phyloP scores from a whole-genome alignment of 169 alveolate species.

The Plasmodium adleri region DNA sequence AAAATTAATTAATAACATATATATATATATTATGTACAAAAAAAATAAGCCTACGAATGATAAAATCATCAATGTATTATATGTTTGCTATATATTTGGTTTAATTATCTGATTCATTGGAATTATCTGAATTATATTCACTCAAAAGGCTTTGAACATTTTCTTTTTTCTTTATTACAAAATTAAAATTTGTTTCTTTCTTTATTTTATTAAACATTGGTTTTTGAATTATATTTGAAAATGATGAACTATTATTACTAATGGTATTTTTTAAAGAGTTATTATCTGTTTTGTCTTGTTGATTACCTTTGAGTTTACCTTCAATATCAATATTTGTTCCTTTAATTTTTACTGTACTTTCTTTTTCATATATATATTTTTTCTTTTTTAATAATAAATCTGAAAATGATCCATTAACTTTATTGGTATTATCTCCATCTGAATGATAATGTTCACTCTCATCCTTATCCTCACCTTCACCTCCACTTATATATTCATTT shows the following conservation, averaged over 20 bases:
- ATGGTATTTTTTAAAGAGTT: background rate
- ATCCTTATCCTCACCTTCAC: background rate
- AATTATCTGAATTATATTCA: conserved; percentile 59
- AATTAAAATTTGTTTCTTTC: conserved; percentile 60
- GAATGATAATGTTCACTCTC: background rate
- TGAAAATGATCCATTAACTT: no score
- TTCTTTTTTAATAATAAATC: background rate
- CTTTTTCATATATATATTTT: background rate
- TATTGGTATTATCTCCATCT: background rate
- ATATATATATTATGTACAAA: background rate
- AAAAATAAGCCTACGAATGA: background rate
- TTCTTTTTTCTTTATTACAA: conserved; percentile 67
- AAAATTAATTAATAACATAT: no score
- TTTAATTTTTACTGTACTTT: background rate
- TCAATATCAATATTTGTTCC: background rate
- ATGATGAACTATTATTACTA: background rate
- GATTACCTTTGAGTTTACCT: background rate
- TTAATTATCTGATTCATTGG: conserved; percentile 13
- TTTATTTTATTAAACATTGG: conserved; percentile 3
- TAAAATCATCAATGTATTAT: background rate
- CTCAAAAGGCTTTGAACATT: conserved; percentile 38
- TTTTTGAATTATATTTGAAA: conserved; percentile 2
- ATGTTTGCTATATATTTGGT: background rate
- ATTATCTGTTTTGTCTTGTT: conserved; percentile 9
- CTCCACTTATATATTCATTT: background rate